These are phyloP conservation scores for Rachicladosporium sp. DNA, from an alignment of 2,329 filamentous ascomycete species.

Conservation along the genomic window DNA sequence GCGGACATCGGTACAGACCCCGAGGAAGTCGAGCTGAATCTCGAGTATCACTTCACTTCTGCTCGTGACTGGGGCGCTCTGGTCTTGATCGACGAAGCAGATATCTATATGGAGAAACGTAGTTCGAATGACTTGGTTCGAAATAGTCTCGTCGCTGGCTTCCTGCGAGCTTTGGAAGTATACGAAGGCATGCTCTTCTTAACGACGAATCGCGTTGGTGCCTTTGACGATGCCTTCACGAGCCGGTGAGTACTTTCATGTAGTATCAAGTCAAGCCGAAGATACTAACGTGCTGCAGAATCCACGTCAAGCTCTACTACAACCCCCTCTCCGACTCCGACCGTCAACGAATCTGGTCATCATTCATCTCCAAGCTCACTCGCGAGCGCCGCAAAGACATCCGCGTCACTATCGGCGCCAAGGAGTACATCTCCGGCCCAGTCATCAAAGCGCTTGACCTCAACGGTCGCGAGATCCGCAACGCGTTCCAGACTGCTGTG, in stretches of 20 bases:
- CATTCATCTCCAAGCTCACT: slow-evolving; percentile 15
- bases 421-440: neutral
- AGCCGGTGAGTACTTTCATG: no score
- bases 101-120: slow-evolving; percentile 47
- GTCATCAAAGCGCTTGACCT: slow-evolving; percentile 11
- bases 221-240: slow-evolving; percentile 25
- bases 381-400: slow-evolving; percentile 1
- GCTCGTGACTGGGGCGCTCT: slow-evolving; percentile 42
- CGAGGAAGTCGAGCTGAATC: slow-evolving; percentile 7
- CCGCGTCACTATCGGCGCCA: slow-evolving; percentile 6
- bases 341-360: slow-evolving; percentile 16
- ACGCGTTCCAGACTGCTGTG: slow-evolving; percentile 4
- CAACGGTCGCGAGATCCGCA: slow-evolving; percentile 22
- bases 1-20: slow-evolving; percentile 11
- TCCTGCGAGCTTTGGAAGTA: slow-evolving; percentile 28
- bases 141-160: slow-evolving; percentile 29
- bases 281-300: slow-evolving; percentile 11
- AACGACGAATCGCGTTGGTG: slow-evolving; percentile 24
- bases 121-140: slow-evolving; percentile 13
- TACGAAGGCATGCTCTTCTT: slow-evolving; percentile 29
- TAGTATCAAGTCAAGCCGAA: no score
- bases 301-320: slow-evolving; percentile 17
- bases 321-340: slow-evolving; percentile 9
- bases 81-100: slow-evolving; percentile 47
- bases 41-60: slow-evolving; percentile 26